A percentile compares a stretch with the other conserved stretches of the same genome.
phyloP scores from a whole-genome alignment of 164 flowering plant genomes.

The Liquidambar formosana region DNA sequence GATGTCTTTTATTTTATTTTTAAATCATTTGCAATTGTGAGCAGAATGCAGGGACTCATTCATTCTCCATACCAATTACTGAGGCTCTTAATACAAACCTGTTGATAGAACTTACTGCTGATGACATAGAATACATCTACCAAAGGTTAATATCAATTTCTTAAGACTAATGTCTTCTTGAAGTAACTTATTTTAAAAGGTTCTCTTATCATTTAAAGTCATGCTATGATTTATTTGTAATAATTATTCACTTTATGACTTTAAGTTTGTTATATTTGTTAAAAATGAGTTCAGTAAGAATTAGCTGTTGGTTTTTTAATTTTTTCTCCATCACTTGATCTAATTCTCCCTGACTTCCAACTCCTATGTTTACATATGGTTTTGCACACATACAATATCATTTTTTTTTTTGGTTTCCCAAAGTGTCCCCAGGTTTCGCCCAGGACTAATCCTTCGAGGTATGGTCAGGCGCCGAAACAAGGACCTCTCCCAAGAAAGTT shows the following conservation, averaged over 20 bases:
- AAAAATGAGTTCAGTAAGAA: neutral
- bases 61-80: slow-evolving; percentile 86
- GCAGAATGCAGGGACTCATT: slow-evolving; percentile 87
- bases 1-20: slow-evolving; percentile 1
- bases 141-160: slow-evolving; percentile 55
- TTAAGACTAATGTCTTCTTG: neutral
- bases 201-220: neutral
- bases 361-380: too few species aligned
- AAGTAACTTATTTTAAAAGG: neutral
- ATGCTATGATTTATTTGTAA: neutral
- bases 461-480: too few species aligned
- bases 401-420: too few species aligned
- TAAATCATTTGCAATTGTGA: slow-evolving; percentile 17
- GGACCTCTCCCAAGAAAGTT: too few species aligned
- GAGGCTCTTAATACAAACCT: slow-evolving; percentile 85
- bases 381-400: too few species aligned
- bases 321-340: too few species aligned
- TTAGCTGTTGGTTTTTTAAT: too few species aligned
- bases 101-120: slow-evolving; percentile 81
- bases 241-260: neutral
- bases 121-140: slow-evolving; percentile 90
- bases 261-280: neutral
- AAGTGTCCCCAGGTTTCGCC: too few species aligned
- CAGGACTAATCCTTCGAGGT: too few species aligned
- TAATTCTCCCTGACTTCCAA: too few species aligned